Evolutionary conservation across 2,329 filamentous ascomycete genomes (phyloP).

Genomic region (Diaporthe citrichinensis): DNA sequence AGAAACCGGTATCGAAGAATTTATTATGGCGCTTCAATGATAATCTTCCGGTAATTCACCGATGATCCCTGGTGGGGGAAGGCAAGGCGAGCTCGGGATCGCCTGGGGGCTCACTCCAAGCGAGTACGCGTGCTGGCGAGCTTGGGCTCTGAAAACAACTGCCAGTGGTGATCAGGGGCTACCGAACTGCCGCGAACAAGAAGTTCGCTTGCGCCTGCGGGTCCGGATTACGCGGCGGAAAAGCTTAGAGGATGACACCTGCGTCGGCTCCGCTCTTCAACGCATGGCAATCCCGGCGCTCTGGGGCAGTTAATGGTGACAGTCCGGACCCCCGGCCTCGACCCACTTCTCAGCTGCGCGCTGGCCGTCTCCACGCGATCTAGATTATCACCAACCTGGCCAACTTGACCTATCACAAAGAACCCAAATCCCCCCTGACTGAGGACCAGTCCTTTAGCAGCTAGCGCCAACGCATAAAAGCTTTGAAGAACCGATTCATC

Average conservation of each 20-base stretch:
- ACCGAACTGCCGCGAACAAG: constrained; percentile 18
- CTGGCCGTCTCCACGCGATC: constrained; percentile 5
- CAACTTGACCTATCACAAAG: constrained; percentile 7
- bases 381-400: constrained; percentile 2
- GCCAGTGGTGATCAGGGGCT: background rate
- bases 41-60: constrained; percentile 25
- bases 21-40: constrained; percentile 17
- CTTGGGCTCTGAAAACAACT: background rate
- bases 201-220: background rate
- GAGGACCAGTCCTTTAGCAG: background rate
- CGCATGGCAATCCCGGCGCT: constrained; percentile 11
- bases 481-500: background rate
- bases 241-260: constrained; percentile 10
- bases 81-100: background rate
- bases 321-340: background rate
- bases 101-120: background rate
- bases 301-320: constrained; percentile 2
- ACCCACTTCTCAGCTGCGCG: background rate
- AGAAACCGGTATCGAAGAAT: background rate
- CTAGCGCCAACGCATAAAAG: background rate
- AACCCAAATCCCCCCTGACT: background rate
- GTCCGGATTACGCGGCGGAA: constrained; percentile 16
- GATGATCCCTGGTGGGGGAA: background rate
- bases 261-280: background rate
- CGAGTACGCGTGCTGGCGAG: background rate